Evolutionary conservation across 2,329 filamentous ascomycete genomes (phyloP).

Genomic region (Fusarium guadeloupense): DNA sequence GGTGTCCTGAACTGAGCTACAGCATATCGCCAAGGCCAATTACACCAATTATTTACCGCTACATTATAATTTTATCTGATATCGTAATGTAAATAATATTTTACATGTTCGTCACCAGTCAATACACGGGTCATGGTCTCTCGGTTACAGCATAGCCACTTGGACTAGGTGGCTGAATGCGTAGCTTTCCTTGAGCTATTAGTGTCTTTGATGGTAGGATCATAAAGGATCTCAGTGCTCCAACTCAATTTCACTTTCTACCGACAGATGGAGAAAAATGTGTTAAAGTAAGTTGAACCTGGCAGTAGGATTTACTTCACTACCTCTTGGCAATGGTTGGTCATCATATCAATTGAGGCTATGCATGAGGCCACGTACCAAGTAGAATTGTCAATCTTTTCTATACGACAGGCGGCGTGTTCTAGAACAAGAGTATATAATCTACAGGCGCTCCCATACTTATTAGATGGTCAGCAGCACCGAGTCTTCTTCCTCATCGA

Average conservation of each 20-base stretch:
- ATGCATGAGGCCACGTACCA: neutral
- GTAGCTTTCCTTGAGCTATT: neutral
- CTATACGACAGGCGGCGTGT: neutral
- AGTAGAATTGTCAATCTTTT: neutral
- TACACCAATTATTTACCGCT: too few species aligned
- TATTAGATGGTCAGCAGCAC: constrained; percentile 19
- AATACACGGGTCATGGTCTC: neutral
- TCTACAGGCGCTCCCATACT: neutral
- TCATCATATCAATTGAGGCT: neutral
- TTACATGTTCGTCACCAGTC: neutral
- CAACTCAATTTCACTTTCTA: too few species aligned
- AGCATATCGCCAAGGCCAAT: too few species aligned
- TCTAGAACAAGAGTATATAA: neutral
- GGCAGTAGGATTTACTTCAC: neutral
- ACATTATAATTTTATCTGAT: too few species aligned
- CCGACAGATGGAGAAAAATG: neutral
- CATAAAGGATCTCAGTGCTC: neutral
- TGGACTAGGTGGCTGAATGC: too few species aligned
- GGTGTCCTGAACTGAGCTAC: neutral
- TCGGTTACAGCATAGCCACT: too few species aligned
- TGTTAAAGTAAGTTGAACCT: neutral
- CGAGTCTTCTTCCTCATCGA: neutral
- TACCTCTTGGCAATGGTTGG: neutral
- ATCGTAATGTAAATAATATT: too few species aligned
- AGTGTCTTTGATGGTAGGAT: neutral